Percentiles rank a stretch among this genome's conserved stretches.
These are phyloP conservation scores for Adansonia madagascariensis DNA, from an alignment of 441 rosid genomes.

Conservation along the genomic window DNA sequence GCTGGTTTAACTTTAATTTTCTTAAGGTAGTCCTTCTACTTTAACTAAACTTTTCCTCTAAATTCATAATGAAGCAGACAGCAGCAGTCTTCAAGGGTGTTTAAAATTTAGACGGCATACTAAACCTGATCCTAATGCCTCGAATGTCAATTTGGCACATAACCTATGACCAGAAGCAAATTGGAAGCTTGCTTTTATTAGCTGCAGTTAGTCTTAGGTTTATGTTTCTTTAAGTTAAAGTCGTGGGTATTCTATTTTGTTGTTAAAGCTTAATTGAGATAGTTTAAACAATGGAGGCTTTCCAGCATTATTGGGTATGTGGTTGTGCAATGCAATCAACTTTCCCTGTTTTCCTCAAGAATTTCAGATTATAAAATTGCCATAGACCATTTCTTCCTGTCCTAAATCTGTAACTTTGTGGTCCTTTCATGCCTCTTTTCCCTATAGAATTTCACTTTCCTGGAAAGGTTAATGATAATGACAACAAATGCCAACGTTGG, in stretches of 20 bases:
- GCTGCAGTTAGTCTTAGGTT: neutral
- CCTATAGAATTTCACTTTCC: neutral
- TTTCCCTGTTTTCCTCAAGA: neutral
- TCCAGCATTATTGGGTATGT: neutral
- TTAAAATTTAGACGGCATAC: neutral
- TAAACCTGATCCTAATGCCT: neutral
- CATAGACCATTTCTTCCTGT: neutral
- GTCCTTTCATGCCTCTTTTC: neutral
- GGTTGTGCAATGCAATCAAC: neutral
- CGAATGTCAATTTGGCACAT: neutral
- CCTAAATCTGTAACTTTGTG: neutral
- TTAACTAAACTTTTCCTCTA: neutral
- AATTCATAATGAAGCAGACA: neutral
- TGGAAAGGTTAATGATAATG: neutral
- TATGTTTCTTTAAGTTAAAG: neutral
- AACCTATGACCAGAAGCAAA: neutral
- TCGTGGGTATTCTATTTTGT: neutral
- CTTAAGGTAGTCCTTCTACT: neutral
- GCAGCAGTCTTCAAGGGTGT: neutral
- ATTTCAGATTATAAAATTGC: neutral
- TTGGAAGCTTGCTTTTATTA: neutral
- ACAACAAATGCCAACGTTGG: neutral
- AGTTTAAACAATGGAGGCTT: neutral
- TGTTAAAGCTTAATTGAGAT: neutral
- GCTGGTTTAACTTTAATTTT: neutral